Evolutionary conservation across 2,329 filamentous ascomycete species (phyloP).

Genomic region (Talaromyces sp.): DNA sequence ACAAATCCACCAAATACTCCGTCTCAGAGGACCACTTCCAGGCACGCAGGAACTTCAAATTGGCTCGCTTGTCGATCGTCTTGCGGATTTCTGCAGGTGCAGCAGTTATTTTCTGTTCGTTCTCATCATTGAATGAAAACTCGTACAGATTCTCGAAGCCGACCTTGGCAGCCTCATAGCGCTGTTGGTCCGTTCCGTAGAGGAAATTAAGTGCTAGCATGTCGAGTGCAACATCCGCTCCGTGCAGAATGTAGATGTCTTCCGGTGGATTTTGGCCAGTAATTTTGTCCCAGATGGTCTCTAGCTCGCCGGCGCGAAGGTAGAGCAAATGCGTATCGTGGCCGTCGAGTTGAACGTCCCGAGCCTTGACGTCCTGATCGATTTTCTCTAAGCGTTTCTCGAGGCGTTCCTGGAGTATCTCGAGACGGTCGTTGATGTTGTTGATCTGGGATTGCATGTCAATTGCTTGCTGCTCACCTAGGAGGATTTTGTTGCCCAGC

Average conservation of each 20-base stretch:
- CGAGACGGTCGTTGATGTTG: background rate
- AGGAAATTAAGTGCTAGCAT: background rate
- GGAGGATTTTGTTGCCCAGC: background rate
- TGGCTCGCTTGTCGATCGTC: conserved; percentile 2
- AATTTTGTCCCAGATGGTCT: background rate
- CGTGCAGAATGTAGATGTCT: background rate
- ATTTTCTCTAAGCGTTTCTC: background rate
- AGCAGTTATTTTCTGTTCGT: background rate
- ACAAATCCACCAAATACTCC: background rate
- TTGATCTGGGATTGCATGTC: background rate
- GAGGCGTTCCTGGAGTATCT: background rate
- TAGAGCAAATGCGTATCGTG: background rate
- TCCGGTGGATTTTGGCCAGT: background rate
- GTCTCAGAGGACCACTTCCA: background rate
- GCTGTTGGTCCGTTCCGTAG: background rate
- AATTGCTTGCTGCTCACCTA: background rate
- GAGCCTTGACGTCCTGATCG: background rate
- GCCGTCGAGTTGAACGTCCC: background rate
- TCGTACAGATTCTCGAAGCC: background rate
- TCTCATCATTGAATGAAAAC: background rate
- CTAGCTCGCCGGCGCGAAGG: background rate
- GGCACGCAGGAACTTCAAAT: background rate
- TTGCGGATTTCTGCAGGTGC: background rate
- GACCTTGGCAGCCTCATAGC: background rate
- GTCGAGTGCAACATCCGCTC: background rate